Evolutionary conservation across 1,284 basidiomycete genomes (phyloP), one percentile per base, ranked within the genome.

Genomic region (Fomitopsis schrenkii): DNA sequence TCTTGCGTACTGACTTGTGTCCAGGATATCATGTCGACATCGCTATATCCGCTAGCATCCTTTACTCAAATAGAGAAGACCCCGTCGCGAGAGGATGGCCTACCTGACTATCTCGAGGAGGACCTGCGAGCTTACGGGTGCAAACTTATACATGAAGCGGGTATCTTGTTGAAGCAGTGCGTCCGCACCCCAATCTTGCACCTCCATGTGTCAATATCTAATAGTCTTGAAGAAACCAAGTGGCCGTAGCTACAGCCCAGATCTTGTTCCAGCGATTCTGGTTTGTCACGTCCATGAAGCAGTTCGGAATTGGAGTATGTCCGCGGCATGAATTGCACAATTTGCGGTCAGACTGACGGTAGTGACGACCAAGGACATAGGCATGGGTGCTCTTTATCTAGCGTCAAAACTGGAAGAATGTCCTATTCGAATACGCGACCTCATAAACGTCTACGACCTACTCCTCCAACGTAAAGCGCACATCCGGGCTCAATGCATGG

Each of bases 361-460:
- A 2, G 6, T 10, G 2, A 30, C 30, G 46, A 26, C 55, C 68
- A 3, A 97, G 94, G 95, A 98, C 71, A 85, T 97, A 57, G 91
- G 90, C 14, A 94, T 97, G 85, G 95, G 95, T 12, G 87, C 93
- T 0, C 83, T 99, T 15, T 97, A 96, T 72, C 86, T 99, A 55
- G 93, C 95, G 0, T 95, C 95, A 1, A 99, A 99, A 74, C 83
- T 99, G 14, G 94, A 97, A 76, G 97, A 99, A 77, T 94, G 93
- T 63, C 91, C 94, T 0, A 74, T 97, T 8, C 84, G 95, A 14
- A 91, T 98, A 75, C 87, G 97, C 33, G 95, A 98, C 72, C 84
- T 99, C 63, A 89, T 98, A 76, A 98, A 98, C 73, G 88, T 94
- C 52, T 98, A 93, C 75, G 93, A 98, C 76, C 85, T 93, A 58